Evolutionary conservation across 202 grass and related monocot species (phyloP).

Genomic region (Brachypodium distachyon): DNA sequence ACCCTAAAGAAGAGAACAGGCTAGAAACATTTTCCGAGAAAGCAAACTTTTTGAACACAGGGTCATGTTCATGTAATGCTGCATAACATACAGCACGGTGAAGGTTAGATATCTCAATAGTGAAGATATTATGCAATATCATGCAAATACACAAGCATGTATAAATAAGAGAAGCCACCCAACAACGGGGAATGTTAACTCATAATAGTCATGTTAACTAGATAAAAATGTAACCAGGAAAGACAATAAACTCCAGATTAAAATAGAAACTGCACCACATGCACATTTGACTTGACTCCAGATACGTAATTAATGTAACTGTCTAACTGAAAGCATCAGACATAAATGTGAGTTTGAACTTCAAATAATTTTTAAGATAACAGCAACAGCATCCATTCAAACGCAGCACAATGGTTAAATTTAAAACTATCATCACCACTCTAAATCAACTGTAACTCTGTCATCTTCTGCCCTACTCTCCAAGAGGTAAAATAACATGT

Average conservation of each 20-base stretch:
- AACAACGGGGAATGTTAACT: not conserved
- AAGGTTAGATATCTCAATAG: conserved; percentile 15
- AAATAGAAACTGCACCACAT: not conserved
- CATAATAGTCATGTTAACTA: not conserved
- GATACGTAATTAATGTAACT: not conserved
- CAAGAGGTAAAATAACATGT: not conserved
- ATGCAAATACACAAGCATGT: not conserved
- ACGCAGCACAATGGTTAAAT: not conserved
- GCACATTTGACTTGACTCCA: not conserved
- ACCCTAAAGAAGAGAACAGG: conserved; percentile 67
- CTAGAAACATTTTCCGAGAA: conserved; percentile 49
- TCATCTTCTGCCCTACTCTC: not conserved
- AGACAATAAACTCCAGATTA: not conserved
- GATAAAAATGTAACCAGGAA: not conserved
- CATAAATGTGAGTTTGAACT: not conserved
- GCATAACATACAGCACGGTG: conserved; percentile 17
- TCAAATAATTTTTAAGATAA: not conserved
- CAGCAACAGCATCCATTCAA: not conserved
- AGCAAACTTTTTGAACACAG: conserved; percentile 72
- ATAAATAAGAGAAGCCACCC: not conserved
- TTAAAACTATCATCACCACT: not conserved
- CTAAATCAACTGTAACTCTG: not conserved
- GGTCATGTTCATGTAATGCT: conserved; percentile 93
- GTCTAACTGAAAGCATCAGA: not conserved
- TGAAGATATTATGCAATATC: not conserved